A percentile compares a stretch with the other conserved stretches of the same genome.
Evolutionary conservation across 768 basidiomycete species (phyloP).

Genomic region (Pluteus cervinus): DNA sequence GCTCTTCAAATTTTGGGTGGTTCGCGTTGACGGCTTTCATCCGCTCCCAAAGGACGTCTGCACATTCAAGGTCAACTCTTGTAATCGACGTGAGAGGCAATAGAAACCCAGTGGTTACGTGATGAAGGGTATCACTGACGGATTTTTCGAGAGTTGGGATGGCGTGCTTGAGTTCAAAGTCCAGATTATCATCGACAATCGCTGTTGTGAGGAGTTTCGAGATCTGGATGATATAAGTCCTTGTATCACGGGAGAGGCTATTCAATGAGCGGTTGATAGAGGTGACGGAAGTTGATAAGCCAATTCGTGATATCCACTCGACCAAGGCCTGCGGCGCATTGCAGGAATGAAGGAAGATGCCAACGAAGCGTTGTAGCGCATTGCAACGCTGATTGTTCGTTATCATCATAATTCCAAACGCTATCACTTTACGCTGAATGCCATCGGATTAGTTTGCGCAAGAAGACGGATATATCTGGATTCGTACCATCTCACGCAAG

Average conservation of each 20-base stretch:
- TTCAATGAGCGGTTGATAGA: slow-evolving; percentile 17
- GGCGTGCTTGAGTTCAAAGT: slow-evolving; percentile 26
- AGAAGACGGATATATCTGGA: too few species aligned
- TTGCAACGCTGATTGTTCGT: slow-evolving; percentile 11
- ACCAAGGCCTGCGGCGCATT: slow-evolving; percentile 18
- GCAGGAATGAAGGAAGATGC: slow-evolving; percentile 22
- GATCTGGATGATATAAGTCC: slow-evolving; percentile 8
- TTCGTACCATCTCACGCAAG: too few species aligned
- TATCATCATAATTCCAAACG: too few species aligned
- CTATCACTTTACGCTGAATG: too few species aligned
- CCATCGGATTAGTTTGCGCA: too few species aligned
- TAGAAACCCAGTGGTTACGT: slow-evolving; percentile 27
- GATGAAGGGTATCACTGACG: slow-evolving; percentile 16
- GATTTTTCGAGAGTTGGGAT: slow-evolving; percentile 24
- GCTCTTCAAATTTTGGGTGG: slow-evolving; percentile 17
- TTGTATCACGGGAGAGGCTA: slow-evolving; percentile 19
- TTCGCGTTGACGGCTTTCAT: slow-evolving; percentile 29
- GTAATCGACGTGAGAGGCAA: slow-evolving; percentile 19
- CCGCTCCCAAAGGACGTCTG: too few species aligned
- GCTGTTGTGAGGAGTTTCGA: slow-evolving; percentile 16
- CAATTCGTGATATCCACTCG: slow-evolving; percentile 21
- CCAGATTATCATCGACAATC: slow-evolving; percentile 34
- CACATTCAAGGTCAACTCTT: slow-evolving; percentile 19
- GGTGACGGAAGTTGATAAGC: slow-evolving; percentile 20
- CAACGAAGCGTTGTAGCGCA: slow-evolving; percentile 17